phyloP scores from a whole-genome alignment of 305 asterid species.

The Withania somnifera region DNA sequence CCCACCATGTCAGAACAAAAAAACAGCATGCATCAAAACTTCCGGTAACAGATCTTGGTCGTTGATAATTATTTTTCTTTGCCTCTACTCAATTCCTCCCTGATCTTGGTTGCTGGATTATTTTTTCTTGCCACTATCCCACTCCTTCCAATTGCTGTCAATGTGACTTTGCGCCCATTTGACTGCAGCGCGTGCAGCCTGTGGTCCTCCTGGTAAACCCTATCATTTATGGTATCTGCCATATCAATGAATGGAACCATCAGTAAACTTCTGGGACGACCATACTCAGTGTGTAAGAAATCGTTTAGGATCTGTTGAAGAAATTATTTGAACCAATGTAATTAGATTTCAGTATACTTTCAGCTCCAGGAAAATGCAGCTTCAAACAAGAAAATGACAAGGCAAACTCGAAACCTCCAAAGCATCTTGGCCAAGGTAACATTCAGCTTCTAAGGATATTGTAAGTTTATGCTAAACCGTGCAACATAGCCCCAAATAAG shows the following conservation, averaged over 20 bases:
- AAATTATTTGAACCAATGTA: neutral
- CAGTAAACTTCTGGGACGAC: constrained; percentile 87
- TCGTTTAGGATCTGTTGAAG: constrained; percentile 43
- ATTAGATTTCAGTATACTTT: neutral
- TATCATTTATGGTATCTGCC: constrained; percentile 78
- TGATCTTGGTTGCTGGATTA: neutral
- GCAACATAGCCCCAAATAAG: neutral
- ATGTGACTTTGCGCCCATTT: constrained; percentile 83
- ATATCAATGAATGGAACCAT: constrained; percentile 75
- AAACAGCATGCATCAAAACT: neutral
- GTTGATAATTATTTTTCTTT: neutral
- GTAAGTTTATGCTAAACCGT: neutral
- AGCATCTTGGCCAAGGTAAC: neutral
- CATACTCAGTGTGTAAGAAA: constrained; percentile 76
- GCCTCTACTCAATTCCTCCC: constrained; percentile 66
- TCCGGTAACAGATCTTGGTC: neutral
- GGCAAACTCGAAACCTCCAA: neutral
- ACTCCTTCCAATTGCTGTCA: constrained; percentile 83
- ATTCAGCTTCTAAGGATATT: neutral
- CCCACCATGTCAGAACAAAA: neutral
- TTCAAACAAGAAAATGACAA: neutral
- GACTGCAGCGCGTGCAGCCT: constrained; percentile 80
- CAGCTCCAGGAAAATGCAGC: neutral
- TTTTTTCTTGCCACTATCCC: constrained; percentile 29
- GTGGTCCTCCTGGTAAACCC: constrained; percentile 93